Conservation (phyloP, 768 basidiomycete species). For the Astraeus odoratus region DNA sequence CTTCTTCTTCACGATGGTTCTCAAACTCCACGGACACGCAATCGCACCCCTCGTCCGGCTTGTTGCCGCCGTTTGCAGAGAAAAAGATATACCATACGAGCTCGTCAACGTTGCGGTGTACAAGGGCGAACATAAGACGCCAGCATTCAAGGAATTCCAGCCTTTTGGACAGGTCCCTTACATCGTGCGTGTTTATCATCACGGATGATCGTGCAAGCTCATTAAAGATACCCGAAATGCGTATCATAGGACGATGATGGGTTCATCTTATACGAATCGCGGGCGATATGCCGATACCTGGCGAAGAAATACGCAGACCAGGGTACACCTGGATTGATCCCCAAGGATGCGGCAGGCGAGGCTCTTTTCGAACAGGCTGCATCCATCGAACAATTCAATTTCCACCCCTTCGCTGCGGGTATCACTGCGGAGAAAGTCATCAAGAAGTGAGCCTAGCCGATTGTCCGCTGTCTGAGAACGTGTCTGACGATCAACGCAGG, state of each 20-base stretch:
- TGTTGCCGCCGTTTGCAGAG: conserved; percentile 11
- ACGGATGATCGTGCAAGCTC: not conserved
- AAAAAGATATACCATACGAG: conserved; percentile 10
- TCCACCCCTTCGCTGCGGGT: conserved; percentile 39
- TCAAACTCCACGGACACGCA: conserved; percentile 12
- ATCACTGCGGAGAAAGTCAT: conserved; percentile 44
- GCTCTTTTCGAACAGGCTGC: conserved; percentile 19
- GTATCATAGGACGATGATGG: conserved; percentile 58
- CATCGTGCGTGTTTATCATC: conserved; percentile 9
- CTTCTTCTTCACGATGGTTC: conserved; percentile 7
- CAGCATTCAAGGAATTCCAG: conserved; percentile 18
- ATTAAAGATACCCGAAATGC: no score
- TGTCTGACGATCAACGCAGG: not conserved
- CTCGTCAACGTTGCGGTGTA: conserved; percentile 19
- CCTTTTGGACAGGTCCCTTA: conserved; percentile 32
- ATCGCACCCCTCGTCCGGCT: conserved; percentile 9
- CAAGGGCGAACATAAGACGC: conserved; percentile 13
- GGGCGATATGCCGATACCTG: conserved; percentile 28
- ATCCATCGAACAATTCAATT: conserved; percentile 29
- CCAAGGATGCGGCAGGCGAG: conserved; percentile 8
- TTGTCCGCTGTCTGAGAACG: conserved; percentile 4
- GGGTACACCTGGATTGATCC: conserved; percentile 17
- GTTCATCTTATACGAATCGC: conserved; percentile 20
- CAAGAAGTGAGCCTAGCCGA: conserved; percentile 34
- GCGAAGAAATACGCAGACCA: conserved; percentile 19